Evolutionary conservation across 768 basidiomycete species (phyloP).

Genomic region (Panellus pusillus): DNA sequence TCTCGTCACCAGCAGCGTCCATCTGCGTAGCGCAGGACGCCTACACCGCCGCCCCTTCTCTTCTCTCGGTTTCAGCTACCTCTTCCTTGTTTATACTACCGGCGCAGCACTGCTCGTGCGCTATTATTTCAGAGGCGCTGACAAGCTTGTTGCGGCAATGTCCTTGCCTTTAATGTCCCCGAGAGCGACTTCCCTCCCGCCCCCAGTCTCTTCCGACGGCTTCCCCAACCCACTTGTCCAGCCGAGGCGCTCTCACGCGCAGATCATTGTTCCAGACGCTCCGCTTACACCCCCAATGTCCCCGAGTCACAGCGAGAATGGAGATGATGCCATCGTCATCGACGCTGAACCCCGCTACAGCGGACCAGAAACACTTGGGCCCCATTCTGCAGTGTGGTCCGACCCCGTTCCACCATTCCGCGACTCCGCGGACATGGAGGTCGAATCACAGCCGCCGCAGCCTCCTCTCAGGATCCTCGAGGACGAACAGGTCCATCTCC

Average conservation of each 20-base stretch:
- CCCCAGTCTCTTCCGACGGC: constrained; percentile 13
- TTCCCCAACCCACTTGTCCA: constrained; percentile 17
- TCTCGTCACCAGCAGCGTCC: neutral
- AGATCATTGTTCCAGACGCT: constrained; percentile 49
- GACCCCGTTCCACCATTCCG: constrained; percentile 15
- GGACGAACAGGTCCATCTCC: constrained; percentile 67
- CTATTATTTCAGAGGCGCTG: constrained; percentile 6
- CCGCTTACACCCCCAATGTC: constrained; percentile 74
- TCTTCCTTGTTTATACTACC: neutral
- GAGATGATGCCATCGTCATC: constrained; percentile 36
- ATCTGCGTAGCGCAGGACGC: constrained; percentile 20
- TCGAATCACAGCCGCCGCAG: constrained; percentile 25
- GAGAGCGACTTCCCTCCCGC: constrained; percentile 16
- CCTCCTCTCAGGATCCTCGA: constrained; percentile 63
- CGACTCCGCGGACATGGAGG: constrained; percentile 29
- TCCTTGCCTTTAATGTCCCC: constrained; percentile 28
- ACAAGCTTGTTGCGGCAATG: constrained; percentile 10
- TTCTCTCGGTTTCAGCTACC: constrained; percentile 6
- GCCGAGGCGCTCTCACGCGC: constrained; percentile 41
- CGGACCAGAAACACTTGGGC: constrained; percentile 26
- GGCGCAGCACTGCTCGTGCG: constrained; percentile 11
- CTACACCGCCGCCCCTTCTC: constrained; percentile 1
- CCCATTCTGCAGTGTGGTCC: constrained; percentile 14
- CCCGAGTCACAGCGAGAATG: constrained; percentile 49
- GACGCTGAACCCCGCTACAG: constrained; percentile 40